Base-by-base conservation (phyloP, 805 yeast species). In the Zygosaccharomyces gambellarensis region DNA sequence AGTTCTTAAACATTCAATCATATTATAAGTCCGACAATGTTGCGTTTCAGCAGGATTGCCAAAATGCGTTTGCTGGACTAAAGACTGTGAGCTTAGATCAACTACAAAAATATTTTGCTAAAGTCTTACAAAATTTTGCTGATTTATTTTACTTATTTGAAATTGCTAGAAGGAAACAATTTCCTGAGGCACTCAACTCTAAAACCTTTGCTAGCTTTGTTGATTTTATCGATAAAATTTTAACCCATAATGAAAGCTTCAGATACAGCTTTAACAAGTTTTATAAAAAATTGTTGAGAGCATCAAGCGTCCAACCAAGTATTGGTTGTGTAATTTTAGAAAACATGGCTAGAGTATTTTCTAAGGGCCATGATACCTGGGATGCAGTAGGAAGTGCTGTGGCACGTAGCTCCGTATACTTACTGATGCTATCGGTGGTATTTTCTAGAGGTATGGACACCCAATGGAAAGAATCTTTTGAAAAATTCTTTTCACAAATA, bases 171-270 rank as follows among this genome's bases (percentile, higher is more conserved):
- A 54, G 52, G 17, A 21, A 68, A 36, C 45, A 45, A 3, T 45
- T 48, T 43, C 47, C 57, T 8, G 49, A 52, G 0, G 47, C 52
- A n/a, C 60, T 77, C 39, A 61, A 63, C 45, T 48, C 56, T 2
- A 63, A 75, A 5, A 60, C 71, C 11, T 83, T 83, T 63, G 79
- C 78, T 54, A 75, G 86, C 2, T 71, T 81, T 31, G 78, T 83
- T 39, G 83, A 81, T 53, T 67, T 82, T 46, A 64, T 85, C 30
- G 88, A 84, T 63, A 72, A 80, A 44, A 74, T 83, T 14, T 70
- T 83, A 57, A 87, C 85, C 2, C 77, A 83, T 59, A 82, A 82
- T 59, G 83, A 81, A 51, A 84, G 81, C 54, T 80, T 81, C 64
- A 71, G 78, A 38, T 77, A 78, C 53, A 59, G 83, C 57, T 74